phyloP scores from a whole-genome alignment of 441 rosid species.

The Melastoma candidum region DNA sequence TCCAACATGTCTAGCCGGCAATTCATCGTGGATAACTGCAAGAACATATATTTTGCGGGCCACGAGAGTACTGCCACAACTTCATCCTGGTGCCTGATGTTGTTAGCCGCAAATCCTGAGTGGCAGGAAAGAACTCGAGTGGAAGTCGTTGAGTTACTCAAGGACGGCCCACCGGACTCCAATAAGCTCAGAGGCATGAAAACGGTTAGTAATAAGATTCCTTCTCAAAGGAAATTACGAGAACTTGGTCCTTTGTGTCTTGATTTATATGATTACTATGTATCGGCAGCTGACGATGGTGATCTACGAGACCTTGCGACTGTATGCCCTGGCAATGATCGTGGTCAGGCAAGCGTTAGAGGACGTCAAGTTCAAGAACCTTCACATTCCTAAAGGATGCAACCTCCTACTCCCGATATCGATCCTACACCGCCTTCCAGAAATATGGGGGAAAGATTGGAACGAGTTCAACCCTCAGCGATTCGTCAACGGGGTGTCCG shows the following conservation, averaged over 20 bases:
- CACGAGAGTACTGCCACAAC: conserved; percentile 22
- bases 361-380: neutral
- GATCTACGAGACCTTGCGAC: too few species aligned
- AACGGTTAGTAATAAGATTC: conserved; percentile 14
- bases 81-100: conserved; percentile 26
- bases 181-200: conserved; percentile 23
- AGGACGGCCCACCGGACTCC: conserved; percentile 12
- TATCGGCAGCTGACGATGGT: too few species aligned
- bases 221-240: too few species aligned
- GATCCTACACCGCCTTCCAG: neutral
- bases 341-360: neutral
- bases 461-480: conserved; percentile 3
- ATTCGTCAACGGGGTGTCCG: neutral
- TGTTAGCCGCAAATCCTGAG: conserved; percentile 24
- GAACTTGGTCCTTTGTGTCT: too few species aligned
- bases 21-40: conserved; percentile 27
- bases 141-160: conserved; percentile 11
- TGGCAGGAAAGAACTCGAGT: conserved; percentile 29
- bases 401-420: neutral
- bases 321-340: too few species aligned
- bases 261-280: too few species aligned
- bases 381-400: neutral
- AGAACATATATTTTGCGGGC: conserved; percentile 30
- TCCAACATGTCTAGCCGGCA: neutral
- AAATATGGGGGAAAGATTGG: neutral